Evolutionary conservation across 257 asterid species (phyloP), one percentile per base, ranked within the genome.

Genomic region (Salvia splendens): DNA sequence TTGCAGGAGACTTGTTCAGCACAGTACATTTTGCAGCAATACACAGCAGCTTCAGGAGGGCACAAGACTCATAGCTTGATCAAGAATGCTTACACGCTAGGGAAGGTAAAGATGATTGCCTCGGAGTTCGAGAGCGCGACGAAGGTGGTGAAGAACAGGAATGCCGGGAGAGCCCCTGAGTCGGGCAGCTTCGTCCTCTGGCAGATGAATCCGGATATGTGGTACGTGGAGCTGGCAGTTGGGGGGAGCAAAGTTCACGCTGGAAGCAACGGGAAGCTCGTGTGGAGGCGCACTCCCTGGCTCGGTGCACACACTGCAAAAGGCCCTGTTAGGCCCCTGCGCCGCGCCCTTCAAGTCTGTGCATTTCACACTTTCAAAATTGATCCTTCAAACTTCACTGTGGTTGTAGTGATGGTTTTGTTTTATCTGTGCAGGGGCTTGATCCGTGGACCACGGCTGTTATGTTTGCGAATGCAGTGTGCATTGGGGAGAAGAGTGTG

Each of bases 231-330:
- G 86, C 89, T 89, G 17, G 88, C 95, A 4, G 92, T 81, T 49
- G 96, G 95, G 3, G 95, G 88, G 14, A 87, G 95, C 83, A 85
- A 87, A 68, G 93, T 87, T 28, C 95, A 77, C 28, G 97, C 97
- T 0, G 95, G 97, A 12, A 87, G 97, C 73, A 90, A 90, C 38
- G 95, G 97, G 12, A 81, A 87, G 67, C 84, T 86, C 17, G 97
- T 90, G 0, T 87, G 97, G 95, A 71, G 97, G 76, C 97, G 87
- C 73, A 87, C 92, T 0, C 95, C 95, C 0, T 90, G 97, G 97
- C 97, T 89, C 63, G 95, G 97, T 7, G 84, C 88, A 0, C 97
- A 89, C 69, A 68, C 91, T 16, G 91, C 97, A 4, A 87, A 87
- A 84, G 97, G 95, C 3, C 95, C 97, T 0, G 87, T 86, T 73